A percentile compares a stretch with the other conserved stretches of the same genome.
phyloP scores from a whole-genome alignment of 2,329 filamentous ascomycete genomes.

The Dissoconium aciculare region DNA sequence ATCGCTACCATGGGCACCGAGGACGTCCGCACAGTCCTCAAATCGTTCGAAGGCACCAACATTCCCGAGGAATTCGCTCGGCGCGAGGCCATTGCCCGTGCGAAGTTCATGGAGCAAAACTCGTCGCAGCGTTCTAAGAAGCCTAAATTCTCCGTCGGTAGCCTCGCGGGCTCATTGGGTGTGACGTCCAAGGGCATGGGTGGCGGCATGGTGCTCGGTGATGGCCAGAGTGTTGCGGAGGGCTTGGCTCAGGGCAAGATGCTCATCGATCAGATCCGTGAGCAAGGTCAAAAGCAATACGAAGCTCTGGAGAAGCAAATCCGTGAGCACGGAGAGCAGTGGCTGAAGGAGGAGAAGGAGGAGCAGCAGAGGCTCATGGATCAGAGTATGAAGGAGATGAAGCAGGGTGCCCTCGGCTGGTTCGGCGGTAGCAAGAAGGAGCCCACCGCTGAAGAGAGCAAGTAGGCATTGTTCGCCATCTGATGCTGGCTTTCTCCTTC shows the following conservation, averaged over 20 bases:
- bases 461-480: background rate
- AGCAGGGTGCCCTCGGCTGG: slow-evolving; percentile 53
- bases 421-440: slow-evolving; percentile 29
- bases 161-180: slow-evolving; percentile 49
- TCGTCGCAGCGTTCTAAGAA: slow-evolving; percentile 51
- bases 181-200: slow-evolving; percentile 51
- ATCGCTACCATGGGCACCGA: slow-evolving; percentile 83
- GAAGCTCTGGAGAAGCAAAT: slow-evolving; percentile 82
- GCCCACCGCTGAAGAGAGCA: background rate
- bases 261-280: slow-evolving; percentile 84
- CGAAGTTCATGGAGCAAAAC: slow-evolving; percentile 68
- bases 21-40: slow-evolving; percentile 57
- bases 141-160: slow-evolving; percentile 46
- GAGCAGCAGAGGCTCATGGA: slow-evolving; percentile 80
- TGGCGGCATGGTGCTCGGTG: slow-evolving; percentile 43
- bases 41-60: slow-evolving; percentile 53
- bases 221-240: slow-evolving; percentile 49
- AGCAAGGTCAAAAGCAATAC: slow-evolving; percentile 82
- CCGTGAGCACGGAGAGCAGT: slow-evolving; percentile 81
- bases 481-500: background rate
- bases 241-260: slow-evolving; percentile 88
- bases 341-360: slow-evolving; percentile 84
- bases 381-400: slow-evolving; percentile 86
- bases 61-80: slow-evolving; percentile 83
- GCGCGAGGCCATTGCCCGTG: slow-evolving; percentile 70